Evolutionary conservation across 768 basidiomycete genomes (phyloP).

Genomic region (Amanita pallidorosea): DNA sequence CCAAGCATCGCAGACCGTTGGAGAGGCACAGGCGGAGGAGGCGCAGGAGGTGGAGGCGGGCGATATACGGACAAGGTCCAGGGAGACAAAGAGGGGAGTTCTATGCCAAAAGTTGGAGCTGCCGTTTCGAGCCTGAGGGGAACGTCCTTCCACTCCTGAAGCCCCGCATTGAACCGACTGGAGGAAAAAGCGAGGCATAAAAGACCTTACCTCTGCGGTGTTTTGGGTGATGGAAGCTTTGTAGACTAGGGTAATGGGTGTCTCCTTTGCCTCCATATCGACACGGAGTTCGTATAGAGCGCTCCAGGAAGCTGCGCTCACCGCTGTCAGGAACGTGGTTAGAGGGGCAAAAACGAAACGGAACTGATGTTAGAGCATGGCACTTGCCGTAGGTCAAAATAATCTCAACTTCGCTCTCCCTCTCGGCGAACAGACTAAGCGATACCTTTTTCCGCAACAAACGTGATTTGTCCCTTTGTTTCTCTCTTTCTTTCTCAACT

Average conservation of each 20-base stretch:
- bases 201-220: conserved; percentile 24
- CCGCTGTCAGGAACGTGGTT: conserved; percentile 12
- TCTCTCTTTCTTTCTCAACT: no score
- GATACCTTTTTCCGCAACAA: conserved; percentile 19
- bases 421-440: conserved; percentile 26
- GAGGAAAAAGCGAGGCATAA: not conserved
- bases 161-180: not conserved
- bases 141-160: conserved; percentile 26
- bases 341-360: not conserved
- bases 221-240: conserved; percentile 27
- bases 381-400: conserved; percentile 27
- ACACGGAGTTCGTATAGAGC: conserved; percentile 29
- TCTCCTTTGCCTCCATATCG: conserved; percentile 22
- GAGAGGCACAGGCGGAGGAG: not conserved
- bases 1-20: no score
- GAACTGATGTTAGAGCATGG: not conserved
- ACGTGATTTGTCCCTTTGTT: conserved; percentile 10
- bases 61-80: no score
- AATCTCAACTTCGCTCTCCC: conserved; percentile 27
- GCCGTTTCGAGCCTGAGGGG: no score
- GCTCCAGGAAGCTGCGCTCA: conserved; percentile 20
- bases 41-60: no score
- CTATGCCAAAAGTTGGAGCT: no score
- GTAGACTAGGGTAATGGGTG: conserved; percentile 23
- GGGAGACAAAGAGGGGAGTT: no score